phyloP scores from a whole-genome alignment of 2,329 filamentous ascomycete species.

The Calonectria naviculata region DNA sequence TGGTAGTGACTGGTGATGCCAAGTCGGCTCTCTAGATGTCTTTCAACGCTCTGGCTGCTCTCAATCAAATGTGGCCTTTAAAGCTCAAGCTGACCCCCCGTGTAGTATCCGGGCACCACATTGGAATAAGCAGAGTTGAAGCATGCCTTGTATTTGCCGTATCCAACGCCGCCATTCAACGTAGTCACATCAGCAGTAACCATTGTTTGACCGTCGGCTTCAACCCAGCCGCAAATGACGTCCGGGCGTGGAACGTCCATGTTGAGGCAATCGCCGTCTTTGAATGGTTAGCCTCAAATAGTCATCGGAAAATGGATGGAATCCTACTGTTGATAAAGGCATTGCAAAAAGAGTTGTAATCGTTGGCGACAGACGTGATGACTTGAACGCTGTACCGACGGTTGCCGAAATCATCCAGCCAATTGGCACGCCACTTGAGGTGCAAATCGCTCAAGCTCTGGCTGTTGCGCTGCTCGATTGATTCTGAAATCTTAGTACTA shows the following conservation, averaged over 20 bases:
- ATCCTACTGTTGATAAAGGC: neutral
- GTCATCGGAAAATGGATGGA: too few relatives aligned
- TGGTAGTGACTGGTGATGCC: neutral
- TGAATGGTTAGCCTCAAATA: neutral
- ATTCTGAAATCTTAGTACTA: neutral
- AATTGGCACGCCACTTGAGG: neutral
- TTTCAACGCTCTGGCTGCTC: neutral
- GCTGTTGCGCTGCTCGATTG: neutral
- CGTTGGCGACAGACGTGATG: neutral
- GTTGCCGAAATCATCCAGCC: neutral
- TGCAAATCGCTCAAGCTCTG: neutral
- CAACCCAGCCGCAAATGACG: neutral
- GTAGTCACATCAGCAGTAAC: neutral
- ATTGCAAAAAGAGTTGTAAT: neutral
- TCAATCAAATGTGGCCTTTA: neutral
- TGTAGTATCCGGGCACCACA: neutral
- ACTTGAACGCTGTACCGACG: neutral
- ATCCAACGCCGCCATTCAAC: neutral
- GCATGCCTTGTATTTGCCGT: neutral
- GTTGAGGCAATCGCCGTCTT: neutral
- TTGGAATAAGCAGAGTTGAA: neutral
- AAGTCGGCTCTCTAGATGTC: neutral
- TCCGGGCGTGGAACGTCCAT: neutral
- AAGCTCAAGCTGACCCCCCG: neutral
- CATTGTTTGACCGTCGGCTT: neutral